Percentiles rank a stretch among this genome's conserved stretches.
phyloP scores from a whole-genome alignment of 1,284 basidiomycete genomes.

The Pterula multifida region DNA sequence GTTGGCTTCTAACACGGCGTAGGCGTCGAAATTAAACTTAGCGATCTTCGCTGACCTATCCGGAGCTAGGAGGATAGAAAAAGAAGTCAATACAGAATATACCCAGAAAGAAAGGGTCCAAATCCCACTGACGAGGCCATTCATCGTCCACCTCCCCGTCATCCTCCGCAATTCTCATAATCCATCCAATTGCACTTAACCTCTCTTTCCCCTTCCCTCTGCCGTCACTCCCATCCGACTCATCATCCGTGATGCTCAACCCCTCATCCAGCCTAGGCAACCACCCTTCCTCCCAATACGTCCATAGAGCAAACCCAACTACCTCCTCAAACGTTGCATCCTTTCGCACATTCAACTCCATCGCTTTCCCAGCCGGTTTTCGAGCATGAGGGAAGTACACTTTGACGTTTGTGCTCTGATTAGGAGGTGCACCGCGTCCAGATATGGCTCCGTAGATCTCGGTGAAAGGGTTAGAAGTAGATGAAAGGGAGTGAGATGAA shows the following conservation, averaged over 20 bases:
- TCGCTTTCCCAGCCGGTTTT: slow-evolving; percentile 42
- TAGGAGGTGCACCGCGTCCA: slow-evolving; percentile 53
- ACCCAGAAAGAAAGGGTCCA: slow-evolving; percentile 2
- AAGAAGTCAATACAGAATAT: slow-evolving; percentile 6
- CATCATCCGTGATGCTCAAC: slow-evolving; percentile 30
- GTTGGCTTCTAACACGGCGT: slow-evolving; percentile 74
- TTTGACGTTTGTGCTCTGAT: slow-evolving; percentile 45
- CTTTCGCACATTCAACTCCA: slow-evolving; percentile 65
- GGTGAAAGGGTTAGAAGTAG: slow-evolving; percentile 67
- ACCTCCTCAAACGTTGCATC: slow-evolving; percentile 94
- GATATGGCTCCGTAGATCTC: slow-evolving; percentile 75
- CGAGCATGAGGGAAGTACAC: slow-evolving; percentile 84
- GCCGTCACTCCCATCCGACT: slow-evolving; percentile 14
- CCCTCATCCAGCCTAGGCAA: slow-evolving; percentile 67
- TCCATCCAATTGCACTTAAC: slow-evolving; percentile 80
- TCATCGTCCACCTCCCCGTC: slow-evolving; percentile 99
- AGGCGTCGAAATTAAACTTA: slow-evolving; percentile 87
- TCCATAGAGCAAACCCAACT: slow-evolving; percentile 86
- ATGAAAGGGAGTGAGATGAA: slow-evolving; percentile 31
- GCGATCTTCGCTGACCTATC: slow-evolving; percentile 78
- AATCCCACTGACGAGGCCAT: slow-evolving; percentile 65
- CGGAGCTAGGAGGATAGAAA: slow-evolving; percentile 62
- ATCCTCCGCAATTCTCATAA: slow-evolving; percentile 91
- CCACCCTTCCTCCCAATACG: slow-evolving; percentile 84
- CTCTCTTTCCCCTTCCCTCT: slow-evolving; percentile 41